Conservation (phyloP, 2,329 filamentous ascomycete species). For the Dactylellina cionopaga region DNA sequence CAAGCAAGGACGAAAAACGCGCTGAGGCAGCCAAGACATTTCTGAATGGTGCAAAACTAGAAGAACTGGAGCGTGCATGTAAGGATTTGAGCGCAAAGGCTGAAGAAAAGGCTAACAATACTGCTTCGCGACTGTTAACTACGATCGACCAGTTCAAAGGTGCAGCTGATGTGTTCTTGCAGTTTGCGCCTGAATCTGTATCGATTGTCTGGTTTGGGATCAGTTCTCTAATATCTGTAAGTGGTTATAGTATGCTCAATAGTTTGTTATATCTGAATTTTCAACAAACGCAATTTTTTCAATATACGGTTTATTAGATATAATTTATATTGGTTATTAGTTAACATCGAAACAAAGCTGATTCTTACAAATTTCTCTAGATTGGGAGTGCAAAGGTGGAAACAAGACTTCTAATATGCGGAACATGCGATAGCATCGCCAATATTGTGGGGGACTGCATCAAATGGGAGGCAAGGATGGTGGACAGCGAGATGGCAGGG, state of each 20-base stretch:
- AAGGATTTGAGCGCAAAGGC: slow-evolving; percentile 22
- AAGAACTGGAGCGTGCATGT: slow-evolving; percentile 20
- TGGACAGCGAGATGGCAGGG: neutral
- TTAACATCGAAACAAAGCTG: neutral
- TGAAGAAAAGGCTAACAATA: slow-evolving; percentile 46
- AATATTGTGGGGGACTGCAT: slow-evolving; percentile 34
- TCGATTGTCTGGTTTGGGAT: slow-evolving; percentile 46
- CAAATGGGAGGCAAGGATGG: slow-evolving; percentile 32
- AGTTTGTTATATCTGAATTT: neutral
- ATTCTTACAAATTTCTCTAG: neutral
- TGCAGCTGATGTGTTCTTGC: slow-evolving; percentile 21
- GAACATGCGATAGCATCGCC: slow-evolving; percentile 38
- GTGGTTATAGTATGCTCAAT: too few species aligned
- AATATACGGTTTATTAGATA: too few species aligned
- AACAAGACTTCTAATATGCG: slow-evolving; percentile 38
- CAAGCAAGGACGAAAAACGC: slow-evolving; percentile 6
- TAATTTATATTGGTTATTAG: too few species aligned
- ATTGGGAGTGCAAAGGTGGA: slow-evolving; percentile 31
- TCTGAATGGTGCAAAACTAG: slow-evolving; percentile 2
- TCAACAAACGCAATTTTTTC: too few species aligned
- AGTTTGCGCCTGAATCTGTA: slow-evolving; percentile 42
- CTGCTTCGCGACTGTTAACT: slow-evolving; percentile 16
- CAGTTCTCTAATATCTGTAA: slow-evolving; percentile 39
- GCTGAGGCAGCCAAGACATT: neutral
- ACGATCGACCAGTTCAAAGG: slow-evolving; percentile 33